A percentile compares a stretch with the other conserved stretches of the same genome.
These are phyloP conservation scores for Alloteropsis semialata DNA, from an alignment of 176 grass and related monocot species.

Conservation along the genomic window DNA sequence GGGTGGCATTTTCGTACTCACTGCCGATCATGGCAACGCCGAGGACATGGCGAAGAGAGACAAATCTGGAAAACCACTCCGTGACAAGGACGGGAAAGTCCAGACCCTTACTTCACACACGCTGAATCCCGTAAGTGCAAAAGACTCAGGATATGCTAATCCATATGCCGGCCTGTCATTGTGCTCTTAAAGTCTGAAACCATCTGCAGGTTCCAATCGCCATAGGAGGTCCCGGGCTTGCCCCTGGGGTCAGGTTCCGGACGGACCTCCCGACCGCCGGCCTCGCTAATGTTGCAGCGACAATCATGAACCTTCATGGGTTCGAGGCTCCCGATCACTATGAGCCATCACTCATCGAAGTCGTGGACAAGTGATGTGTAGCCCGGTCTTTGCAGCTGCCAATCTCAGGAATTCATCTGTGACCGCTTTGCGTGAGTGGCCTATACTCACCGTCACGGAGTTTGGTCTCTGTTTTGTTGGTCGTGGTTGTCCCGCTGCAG, in stretches of 20 bases:
- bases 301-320: constrained; percentile 83
- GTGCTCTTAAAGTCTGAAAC: neutral
- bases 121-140: constrained; percentile 69
- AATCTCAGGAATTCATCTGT: neutral
- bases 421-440: neutral
- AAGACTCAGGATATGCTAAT: neutral
- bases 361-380: constrained; percentile 41
- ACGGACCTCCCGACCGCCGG: constrained; percentile 51
- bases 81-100: constrained; percentile 56
- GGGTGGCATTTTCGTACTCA: constrained; percentile 80
- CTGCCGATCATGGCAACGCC: constrained; percentile 88
- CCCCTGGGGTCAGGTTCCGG: constrained; percentile 49
- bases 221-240: constrained; percentile 82
- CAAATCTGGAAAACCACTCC: constrained; percentile 63
- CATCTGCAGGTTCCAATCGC: constrained; percentile 72
- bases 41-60: constrained; percentile 97
- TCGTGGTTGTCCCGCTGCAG: neutral
- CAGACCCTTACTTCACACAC: constrained; percentile 93
- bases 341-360: constrained; percentile 62
- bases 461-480: neutral
- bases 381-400: neutral
- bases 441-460: neutral
- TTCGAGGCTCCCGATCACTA: constrained; percentile 70
- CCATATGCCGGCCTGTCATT: neutral
- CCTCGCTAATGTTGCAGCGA: constrained; percentile 83